Percentiles rank a stretch among this genome's conserved stretches.
Evolutionary conservation across 2,329 filamentous ascomycete species (phyloP).

Genomic region (Dactylellina drechsleri): DNA sequence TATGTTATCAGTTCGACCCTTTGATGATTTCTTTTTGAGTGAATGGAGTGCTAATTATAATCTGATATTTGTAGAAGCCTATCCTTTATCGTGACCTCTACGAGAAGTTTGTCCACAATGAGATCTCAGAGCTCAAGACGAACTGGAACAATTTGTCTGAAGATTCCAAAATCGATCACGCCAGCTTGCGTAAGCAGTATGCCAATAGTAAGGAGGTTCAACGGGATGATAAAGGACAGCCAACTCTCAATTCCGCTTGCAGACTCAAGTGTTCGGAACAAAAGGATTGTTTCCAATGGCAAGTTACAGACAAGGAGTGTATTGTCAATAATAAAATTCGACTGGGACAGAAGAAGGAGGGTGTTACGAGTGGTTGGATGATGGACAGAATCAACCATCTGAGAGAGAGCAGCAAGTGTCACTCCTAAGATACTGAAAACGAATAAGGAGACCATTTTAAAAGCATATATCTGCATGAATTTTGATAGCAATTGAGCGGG

Average conservation of each 20-base stretch:
- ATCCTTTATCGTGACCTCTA: conserved; percentile 41
- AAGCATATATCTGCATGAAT: neutral
- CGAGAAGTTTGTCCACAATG: conserved; percentile 31
- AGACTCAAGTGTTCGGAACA: conserved; percentile 24
- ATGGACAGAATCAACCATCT: conserved; percentile 14
- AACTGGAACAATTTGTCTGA: conserved; percentile 36
- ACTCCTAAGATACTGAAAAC: neutral
- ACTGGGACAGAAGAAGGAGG: conserved; percentile 21
- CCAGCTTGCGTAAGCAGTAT: conserved; percentile 11
- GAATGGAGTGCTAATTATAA: neutral
- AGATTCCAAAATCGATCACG: conserved; percentile 10
- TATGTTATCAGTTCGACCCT: neutral
- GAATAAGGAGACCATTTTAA: neutral
- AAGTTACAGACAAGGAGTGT: conserved; percentile 34
- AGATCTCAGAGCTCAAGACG: conserved; percentile 20
- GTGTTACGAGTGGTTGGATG: conserved; percentile 32
- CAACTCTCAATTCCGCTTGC: conserved; percentile 13
- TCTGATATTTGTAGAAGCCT: conserved; percentile 8
- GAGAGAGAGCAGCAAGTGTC: conserved; percentile 20
- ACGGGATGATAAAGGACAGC: conserved; percentile 25
- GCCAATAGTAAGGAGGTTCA: neutral
- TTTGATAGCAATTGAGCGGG: too few species aligned
- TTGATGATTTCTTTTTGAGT: neutral
- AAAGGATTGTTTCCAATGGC: conserved; percentile 39
- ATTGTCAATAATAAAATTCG: conserved; percentile 6